Evolutionary conservation across 495 filamentous ascomycete species (phyloP), one percentile per base, ranked within the genome.

Genomic region (Neurospora sp.): DNA sequence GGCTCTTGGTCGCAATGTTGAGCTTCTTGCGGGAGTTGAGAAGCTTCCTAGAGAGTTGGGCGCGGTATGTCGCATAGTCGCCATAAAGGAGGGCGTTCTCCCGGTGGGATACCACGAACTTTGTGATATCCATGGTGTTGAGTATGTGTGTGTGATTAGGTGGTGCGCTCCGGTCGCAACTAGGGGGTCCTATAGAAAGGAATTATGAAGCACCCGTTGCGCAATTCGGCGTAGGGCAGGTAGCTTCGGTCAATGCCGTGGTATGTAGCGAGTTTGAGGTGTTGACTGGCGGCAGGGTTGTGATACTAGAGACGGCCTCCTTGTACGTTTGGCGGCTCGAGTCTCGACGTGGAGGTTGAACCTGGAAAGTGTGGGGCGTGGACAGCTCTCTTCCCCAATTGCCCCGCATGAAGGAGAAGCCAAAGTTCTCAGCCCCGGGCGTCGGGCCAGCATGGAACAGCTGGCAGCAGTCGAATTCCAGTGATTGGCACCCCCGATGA

Each of bases 21-120:
- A 98, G 87, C 82, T 91, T 94, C 85, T 91, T 95, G 77, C 94
- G 92, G 72, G 92, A 84, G 77, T 91, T 93, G 81, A 93, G 92
- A 70, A 98, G 84, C 77, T 92, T 91, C 77, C 92, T 90, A 70
- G 92, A 91, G 53, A 94, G 86, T 80, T 95, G 92, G 18, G 83
- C 85, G 71, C 92, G 90, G 80, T 98, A 98, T 39, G 91, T 91
- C 81, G 88, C 89, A 83, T 97, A 94, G 81, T 98, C 94, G 53
- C 95, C 96, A 40, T 93, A 88, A 9, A 97, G 87, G 59, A 97
- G 88, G 7, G 91, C 93, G 77, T 92, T 89, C 78, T 97, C 92
- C 44, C 94, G 84, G 48, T 89, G 87, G 59, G 89, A 88, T 77
- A 92, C 88, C 71, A 98, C 86, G 73, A 92, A 94, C 70, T 88